Conservation (phyloP, 345 rosid genomes). For the Raphanus raphanistrum region DNA sequence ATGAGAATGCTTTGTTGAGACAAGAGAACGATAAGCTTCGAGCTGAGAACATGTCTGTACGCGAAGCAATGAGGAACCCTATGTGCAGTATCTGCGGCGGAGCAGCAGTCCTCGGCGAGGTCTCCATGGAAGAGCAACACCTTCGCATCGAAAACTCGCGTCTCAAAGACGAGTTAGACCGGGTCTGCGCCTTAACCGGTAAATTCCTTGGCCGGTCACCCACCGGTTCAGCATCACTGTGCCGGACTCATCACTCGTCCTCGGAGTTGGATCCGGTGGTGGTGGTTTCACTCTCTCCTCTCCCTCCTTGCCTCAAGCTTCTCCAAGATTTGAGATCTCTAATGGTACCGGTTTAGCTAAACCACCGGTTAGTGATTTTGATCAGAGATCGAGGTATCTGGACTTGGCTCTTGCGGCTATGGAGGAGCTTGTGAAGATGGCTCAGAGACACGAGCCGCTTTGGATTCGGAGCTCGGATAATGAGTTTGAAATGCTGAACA, state of each 20-base stretch:
- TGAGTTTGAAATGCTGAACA: constrained; percentile 56
- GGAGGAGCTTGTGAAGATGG: constrained; percentile 90
- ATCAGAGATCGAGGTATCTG: constrained; percentile 70
- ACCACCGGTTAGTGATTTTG: constrained; percentile 44
- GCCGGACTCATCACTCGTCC: constrained; percentile 75
- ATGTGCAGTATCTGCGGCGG: constrained; percentile 89
- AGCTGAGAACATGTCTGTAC: background rate
- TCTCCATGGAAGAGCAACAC: constrained; percentile 89
- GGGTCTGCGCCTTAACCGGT: constrained; percentile 82
- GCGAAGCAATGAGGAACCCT: constrained; percentile 90
- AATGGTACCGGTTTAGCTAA: constrained; percentile 37
- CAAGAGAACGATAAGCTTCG: background rate
- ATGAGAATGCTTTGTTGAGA: background rate
- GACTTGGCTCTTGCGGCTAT: constrained; percentile 87
- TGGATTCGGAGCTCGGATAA: constrained; percentile 69
- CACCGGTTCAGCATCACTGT: constrained; percentile 40
- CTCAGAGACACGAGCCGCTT: constrained; percentile 71
- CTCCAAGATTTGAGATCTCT: constrained; percentile 36
- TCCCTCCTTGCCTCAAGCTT: constrained; percentile 8
- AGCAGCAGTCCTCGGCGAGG: constrained; percentile 75
- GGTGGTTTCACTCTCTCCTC: constrained; percentile 13
- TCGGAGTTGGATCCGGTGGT: constrained; percentile 42
- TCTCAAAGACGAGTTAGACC: constrained; percentile 79
- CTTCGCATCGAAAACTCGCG: constrained; percentile 82
- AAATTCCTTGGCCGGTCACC: constrained; percentile 83